phyloP scores from a whole-genome alignment of 2,329 filamentous ascomycete species.

The Xylaria sp. region DNA sequence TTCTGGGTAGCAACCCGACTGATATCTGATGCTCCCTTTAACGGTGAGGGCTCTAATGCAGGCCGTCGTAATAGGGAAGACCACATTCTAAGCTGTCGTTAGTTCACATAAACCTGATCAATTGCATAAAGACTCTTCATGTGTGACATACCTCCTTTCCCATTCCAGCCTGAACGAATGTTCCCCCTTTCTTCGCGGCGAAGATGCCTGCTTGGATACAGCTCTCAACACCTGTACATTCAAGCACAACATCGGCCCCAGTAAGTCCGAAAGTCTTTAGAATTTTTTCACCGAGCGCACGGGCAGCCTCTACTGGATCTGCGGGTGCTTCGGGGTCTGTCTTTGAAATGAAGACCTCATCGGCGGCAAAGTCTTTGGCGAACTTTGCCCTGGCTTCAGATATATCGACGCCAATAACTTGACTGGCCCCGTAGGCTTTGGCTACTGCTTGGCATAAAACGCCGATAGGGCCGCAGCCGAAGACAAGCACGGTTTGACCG shows the following conservation, averaged over 20 bases:
- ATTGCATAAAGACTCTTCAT: neutral
- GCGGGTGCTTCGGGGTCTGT: conserved; percentile 42
- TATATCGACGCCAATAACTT: conserved; percentile 61
- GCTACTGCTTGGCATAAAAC: conserved; percentile 59
- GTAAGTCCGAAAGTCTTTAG: conserved; percentile 54
- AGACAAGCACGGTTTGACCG: conserved; percentile 58
- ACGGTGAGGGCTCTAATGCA: conserved; percentile 61
- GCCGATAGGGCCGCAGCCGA: conserved; percentile 63
- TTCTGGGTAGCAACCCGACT: conserved; percentile 60
- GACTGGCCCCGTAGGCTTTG: conserved; percentile 58
- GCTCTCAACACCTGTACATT: conserved; percentile 58
- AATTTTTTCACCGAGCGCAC: conserved; percentile 54
- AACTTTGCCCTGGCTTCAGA: conserved; percentile 55
- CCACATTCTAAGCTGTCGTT: conserved; percentile 52
- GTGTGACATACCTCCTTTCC: conserved; percentile 53
- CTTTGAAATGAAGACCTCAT: conserved; percentile 56
- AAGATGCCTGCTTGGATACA: conserved; percentile 62
- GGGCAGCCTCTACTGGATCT: conserved; percentile 53
- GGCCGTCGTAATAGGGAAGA: conserved; percentile 62
- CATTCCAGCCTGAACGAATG: conserved; percentile 64
- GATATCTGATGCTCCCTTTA: conserved; percentile 64
- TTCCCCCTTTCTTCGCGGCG: conserved; percentile 58
- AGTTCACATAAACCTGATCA: neutral
- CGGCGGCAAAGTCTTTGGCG: conserved; percentile 57
- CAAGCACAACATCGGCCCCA: conserved; percentile 62